Base-by-base conservation (phyloP, 2,329 filamentous ascomycete genomes). In the Trichophyton rubrum region DNA sequence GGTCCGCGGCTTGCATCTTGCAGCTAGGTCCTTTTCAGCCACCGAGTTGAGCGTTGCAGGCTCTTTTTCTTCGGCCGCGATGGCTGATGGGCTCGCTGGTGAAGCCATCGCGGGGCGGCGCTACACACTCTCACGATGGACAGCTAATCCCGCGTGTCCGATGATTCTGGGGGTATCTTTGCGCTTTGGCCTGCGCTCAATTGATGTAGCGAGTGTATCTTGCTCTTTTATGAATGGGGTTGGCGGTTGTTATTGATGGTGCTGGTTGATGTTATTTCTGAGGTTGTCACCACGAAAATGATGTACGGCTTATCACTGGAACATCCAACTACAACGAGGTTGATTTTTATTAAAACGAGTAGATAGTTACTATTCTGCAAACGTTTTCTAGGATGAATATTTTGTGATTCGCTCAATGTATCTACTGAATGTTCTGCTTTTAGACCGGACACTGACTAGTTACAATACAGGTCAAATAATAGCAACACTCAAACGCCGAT, bases 1-100 rank as follows among this genome's bases (percentile, higher is more conserved):
- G 58, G 87, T 68, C 62, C 67, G 68, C 58, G 71, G 63, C 65
- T 77, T 77, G 66, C 73, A 75, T 72, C 73, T 75, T 67, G 70
- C 67, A 35, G 72, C 67, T 43, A 76, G 67, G 57, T 68, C 70
- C 65, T 76, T 75, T 64, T 75, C 74, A 47, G 70, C 71, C 53
- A 76, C 71, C 15, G 71, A 66, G 5, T 70, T 70, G 61, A 77
- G 72, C 3, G 22, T 17, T 17, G 15, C 27, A 35, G 15, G 53
- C 8, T 38, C 53, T 35, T 20, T 13, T 20, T 49, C 9, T 20
- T 49, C 45, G 45, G 45, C 45, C 49, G 30, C n/a, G 49, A 55
- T 20, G 49, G n/a, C 13, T 27, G 27, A 3, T 35, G 30, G n/a
- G 13, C 24, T 55, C 15, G 24, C 24, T 35, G 49, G 30, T 55